Conservation (phyloP, 495 filamentous ascomycete genomes). For the Echria macrotheca region DNA sequence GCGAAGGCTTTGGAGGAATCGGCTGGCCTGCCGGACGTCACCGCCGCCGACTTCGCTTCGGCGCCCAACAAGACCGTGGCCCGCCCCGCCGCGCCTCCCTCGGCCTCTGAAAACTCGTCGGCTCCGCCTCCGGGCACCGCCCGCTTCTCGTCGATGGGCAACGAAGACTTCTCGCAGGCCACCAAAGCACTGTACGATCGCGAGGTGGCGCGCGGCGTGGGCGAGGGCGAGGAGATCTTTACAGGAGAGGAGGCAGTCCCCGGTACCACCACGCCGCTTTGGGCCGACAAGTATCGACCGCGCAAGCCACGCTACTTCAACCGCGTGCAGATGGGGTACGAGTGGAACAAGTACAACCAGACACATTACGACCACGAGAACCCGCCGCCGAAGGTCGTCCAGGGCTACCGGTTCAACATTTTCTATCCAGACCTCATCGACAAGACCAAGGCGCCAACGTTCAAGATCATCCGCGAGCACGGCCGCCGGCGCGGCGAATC, state of each 20-base stretch:
- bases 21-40: constrained; percentile 19
- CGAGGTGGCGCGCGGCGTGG: constrained; percentile 85
- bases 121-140: constrained; percentile 54
- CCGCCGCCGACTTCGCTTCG: constrained; percentile 7
- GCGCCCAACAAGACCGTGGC: constrained; percentile 20
- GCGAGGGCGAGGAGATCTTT: constrained; percentile 95
- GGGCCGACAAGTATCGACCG: constrained; percentile 86
- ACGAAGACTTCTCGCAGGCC: constrained; percentile 86
- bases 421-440: constrained; percentile 99
- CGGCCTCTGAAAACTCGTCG: constrained; percentile 17
- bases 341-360: constrained; percentile 99
- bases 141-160: constrained; percentile 67
- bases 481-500: constrained; percentile 86
- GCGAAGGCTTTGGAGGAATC: constrained; percentile 48
- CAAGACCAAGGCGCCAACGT: constrained; percentile 89
- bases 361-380: constrained; percentile 99
- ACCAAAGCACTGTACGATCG: constrained; percentile 88
- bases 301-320: constrained; percentile 97
- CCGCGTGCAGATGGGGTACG: constrained; percentile 96
- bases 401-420: constrained; percentile 99
- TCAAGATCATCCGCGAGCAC: constrained; percentile 86
- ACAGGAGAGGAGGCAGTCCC: constrained; percentile 81
- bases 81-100: constrained; percentile 21
- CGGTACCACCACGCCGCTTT: constrained; percentile 58
- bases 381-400: constrained; percentile 94